These are phyloP conservation scores for Herpotrichia juniperi DNA, from an alignment of 2,329 filamentous ascomycete genomes.

Conservation along the genomic window DNA sequence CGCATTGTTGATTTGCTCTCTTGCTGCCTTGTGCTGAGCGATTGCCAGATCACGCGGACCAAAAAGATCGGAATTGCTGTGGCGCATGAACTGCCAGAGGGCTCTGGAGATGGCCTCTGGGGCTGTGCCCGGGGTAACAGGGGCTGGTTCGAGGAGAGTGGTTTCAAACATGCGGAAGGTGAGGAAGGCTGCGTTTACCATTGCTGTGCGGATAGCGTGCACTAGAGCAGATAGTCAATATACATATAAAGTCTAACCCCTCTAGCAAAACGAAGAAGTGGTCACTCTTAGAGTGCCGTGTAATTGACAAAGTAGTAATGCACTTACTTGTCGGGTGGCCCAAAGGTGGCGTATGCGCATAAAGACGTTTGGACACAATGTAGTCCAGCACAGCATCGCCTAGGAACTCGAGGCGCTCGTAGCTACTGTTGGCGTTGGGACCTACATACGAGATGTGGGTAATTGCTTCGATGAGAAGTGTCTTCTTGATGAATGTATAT, in stretches of 20 bases:
- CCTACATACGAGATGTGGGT: conserved; percentile 72
- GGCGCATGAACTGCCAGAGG: conserved; percentile 75
- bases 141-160: conserved; percentile 42
- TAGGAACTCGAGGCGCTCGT: conserved; percentile 84
- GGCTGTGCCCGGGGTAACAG: conserved; percentile 38
- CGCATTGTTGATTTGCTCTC: conserved; percentile 55
- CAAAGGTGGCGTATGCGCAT: conserved; percentile 54
- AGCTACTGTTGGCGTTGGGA: conserved; percentile 54
- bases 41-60: conserved; percentile 53
- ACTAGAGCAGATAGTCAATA: conserved; percentile 44
- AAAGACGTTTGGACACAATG: conserved; percentile 71
- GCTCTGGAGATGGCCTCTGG: conserved; percentile 42
- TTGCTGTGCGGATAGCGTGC: conserved; percentile 75
- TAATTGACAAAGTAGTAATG: no score
- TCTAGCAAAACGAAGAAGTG: no score
- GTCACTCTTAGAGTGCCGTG: no score
- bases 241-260: no score
- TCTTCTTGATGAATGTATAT: conserved; percentile 70
- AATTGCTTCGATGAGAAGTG: conserved; percentile 76
- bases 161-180: conserved; percentile 75
- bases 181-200: conserved; percentile 82
- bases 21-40: conserved; percentile 56
- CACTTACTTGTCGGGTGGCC: conserved; percentile 62
- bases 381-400: conserved; percentile 86
- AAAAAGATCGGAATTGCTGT: conserved; percentile 57